phyloP scores from a whole-genome alignment of 305 asterid species.

The Rubia peregrina region DNA sequence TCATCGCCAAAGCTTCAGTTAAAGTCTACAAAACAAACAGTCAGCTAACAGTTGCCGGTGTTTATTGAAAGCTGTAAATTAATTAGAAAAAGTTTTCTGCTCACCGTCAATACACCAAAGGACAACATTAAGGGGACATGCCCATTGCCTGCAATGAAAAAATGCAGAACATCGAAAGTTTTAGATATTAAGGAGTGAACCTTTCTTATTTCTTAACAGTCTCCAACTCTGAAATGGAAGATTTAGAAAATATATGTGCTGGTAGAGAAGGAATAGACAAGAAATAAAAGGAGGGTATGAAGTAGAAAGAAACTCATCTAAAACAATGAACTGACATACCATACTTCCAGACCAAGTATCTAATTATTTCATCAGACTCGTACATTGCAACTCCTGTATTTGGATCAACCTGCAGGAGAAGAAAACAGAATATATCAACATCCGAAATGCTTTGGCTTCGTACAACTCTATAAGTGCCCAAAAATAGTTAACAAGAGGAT shows the following conservation, averaged over 20 bases:
- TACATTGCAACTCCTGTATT: constrained; percentile 89
- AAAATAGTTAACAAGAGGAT: not conserved
- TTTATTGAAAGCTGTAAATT: constrained; percentile 5
- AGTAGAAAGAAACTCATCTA: constrained; percentile 4
- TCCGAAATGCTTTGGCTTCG: not conserved
- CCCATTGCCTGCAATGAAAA: constrained; percentile 59
- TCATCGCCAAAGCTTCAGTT: constrained; percentile 80
- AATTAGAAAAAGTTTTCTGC: constrained; percentile 20
- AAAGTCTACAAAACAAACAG: constrained; percentile 44
- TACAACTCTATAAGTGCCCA: not conserved
- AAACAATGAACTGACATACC: constrained; percentile 38
- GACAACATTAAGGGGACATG: constrained; percentile 64
- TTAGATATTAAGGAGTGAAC: not conserved
- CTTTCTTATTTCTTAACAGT: not conserved
- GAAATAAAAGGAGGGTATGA: not conserved
- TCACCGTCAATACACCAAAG: constrained; percentile 83
- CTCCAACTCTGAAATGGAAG: not conserved
- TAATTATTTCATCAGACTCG: constrained; percentile 86
- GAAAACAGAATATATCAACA: constrained; percentile 13
- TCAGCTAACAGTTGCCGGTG: not conserved
- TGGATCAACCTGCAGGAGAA: constrained; percentile 73
- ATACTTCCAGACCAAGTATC: constrained; percentile 73
- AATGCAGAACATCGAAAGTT: not conserved
- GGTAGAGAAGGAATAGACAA: too few species aligned
- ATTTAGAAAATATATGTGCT: not conserved